A percentile compares a stretch with the other conserved stretches of the same genome.
phyloP scores from a whole-genome alignment of 2,329 filamentous ascomycete species.

The Bretziella fagacearum region DNA sequence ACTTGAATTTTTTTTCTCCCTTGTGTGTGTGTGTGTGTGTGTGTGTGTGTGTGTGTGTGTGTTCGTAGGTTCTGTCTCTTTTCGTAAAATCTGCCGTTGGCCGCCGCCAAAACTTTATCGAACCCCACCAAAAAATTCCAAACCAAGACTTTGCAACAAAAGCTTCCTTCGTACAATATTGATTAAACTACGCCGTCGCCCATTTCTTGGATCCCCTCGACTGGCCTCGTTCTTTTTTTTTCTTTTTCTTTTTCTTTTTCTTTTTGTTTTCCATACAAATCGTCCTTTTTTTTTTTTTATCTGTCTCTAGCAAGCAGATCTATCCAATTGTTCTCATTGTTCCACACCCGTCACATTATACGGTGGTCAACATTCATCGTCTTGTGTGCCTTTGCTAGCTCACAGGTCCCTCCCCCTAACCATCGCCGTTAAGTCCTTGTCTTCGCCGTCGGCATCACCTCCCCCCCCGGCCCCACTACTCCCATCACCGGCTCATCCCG shows the following conservation, averaged over 20 bases:
- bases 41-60: not conserved
- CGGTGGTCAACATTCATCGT: not conserved
- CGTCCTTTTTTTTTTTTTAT: not conserved
- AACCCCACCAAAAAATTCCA: slow-evolving; percentile 6
- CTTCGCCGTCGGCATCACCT: not conserved
- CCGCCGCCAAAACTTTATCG: not conserved
- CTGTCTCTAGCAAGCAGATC: too few species aligned
- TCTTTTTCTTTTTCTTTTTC: slow-evolving; percentile 1
- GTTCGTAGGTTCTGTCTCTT: not conserved
- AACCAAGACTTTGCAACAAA: not conserved
- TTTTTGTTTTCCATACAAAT: slow-evolving; percentile 1
- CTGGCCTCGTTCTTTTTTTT: not conserved
- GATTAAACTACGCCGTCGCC: slow-evolving; percentile 7
- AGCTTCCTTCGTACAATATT: slow-evolving; percentile 1
- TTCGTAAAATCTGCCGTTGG: not conserved
- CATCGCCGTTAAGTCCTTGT: not conserved
- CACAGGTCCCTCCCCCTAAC: not conserved
- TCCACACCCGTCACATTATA: not conserved
- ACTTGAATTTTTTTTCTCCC: slow-evolving; percentile 1
- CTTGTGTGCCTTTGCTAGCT: not conserved
- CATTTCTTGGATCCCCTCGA: slow-evolving; percentile 1
- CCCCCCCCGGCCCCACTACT: not conserved
- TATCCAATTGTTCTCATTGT: not conserved
- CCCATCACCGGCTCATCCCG: not conserved
- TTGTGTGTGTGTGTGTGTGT: not conserved